These are phyloP conservation scores for Solanum bulbocastanum DNA, from an alignment of 257 asterid species.

Conservation along the genomic window DNA sequence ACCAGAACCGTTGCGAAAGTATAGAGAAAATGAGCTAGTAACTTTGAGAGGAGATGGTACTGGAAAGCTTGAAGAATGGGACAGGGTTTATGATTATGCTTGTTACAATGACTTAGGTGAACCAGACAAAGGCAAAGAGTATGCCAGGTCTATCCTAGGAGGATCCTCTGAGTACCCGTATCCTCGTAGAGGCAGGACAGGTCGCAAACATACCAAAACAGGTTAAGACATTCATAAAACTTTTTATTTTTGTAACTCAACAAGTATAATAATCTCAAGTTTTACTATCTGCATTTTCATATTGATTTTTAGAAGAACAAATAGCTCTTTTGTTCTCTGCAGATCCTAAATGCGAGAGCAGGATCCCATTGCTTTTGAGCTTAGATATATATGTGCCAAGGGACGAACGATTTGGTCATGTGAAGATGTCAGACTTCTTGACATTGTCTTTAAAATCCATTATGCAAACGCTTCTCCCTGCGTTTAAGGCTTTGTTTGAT, in stretches of 20 bases:
- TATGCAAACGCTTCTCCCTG: conserved; percentile 30
- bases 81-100: neutral
- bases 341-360: conserved; percentile 14
- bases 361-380: neutral
- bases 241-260: no score
- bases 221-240: neutral
- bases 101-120: conserved; percentile 28
- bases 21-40: neutral
- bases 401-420: neutral
- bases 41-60: neutral
- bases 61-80: neutral
- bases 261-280: neutral
- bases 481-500: conserved; percentile 31
- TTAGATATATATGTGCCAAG: neutral
- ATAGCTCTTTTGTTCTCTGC: neutral
- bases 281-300: neutral
- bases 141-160: conserved; percentile 15
- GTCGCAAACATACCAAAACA: neutral
- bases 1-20: neutral
- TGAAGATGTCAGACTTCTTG: neutral
- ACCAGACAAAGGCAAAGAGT: conserved; percentile 6
- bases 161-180: conserved; percentile 13
- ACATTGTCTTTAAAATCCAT: neutral
- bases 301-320: neutral
- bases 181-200: conserved; percentile 10